These are phyloP conservation scores for Penicillium aurantiogriseum DNA, from an alignment of 2,329 filamentous ascomycete genomes.

Conservation along the genomic window DNA sequence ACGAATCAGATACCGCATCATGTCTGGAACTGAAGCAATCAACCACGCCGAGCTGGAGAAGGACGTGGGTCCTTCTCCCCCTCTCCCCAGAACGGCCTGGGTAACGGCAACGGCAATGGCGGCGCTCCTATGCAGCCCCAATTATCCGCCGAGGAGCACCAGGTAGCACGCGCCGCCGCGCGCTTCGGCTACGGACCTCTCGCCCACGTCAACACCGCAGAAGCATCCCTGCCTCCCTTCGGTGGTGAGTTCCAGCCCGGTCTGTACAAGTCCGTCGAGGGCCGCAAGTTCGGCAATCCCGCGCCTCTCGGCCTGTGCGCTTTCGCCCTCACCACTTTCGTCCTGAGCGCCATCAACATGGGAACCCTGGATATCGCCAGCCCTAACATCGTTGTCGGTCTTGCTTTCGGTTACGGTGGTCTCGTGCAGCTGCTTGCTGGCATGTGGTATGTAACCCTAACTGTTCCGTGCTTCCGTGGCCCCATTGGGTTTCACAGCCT, in stretches of 20 bases:
- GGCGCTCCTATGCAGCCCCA: constrained; percentile 25
- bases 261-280: constrained; percentile 61
- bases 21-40: constrained; percentile 27
- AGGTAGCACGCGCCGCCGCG: constrained; percentile 45
- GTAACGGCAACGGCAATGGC: background rate
- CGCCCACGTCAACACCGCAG: constrained; percentile 48
- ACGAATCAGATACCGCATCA: constrained; percentile 14
- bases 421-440: constrained; percentile 76
- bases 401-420: constrained; percentile 74
- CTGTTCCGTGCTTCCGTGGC: background rate
- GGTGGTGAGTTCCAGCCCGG: constrained; percentile 73
- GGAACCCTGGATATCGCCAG: constrained; percentile 57
- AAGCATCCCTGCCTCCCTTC: constrained; percentile 58
- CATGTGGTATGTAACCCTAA: constrained; percentile 67
- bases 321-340: constrained; percentile 81
- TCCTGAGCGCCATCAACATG: constrained; percentile 73
- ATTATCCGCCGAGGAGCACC: constrained; percentile 47
- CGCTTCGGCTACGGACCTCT: constrained; percentile 54
- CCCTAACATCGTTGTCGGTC: constrained; percentile 66
- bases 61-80: constrained; percentile 22
- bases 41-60: constrained; percentile 30
- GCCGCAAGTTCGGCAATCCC: constrained; percentile 74
- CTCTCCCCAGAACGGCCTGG: constrained; percentile 6
- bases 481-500: background rate
- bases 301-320: constrained; percentile 73